Evolutionary conservation across 495 filamentous ascomycete species (phyloP).

Genomic region (Venustampulla echinocandica): DNA sequence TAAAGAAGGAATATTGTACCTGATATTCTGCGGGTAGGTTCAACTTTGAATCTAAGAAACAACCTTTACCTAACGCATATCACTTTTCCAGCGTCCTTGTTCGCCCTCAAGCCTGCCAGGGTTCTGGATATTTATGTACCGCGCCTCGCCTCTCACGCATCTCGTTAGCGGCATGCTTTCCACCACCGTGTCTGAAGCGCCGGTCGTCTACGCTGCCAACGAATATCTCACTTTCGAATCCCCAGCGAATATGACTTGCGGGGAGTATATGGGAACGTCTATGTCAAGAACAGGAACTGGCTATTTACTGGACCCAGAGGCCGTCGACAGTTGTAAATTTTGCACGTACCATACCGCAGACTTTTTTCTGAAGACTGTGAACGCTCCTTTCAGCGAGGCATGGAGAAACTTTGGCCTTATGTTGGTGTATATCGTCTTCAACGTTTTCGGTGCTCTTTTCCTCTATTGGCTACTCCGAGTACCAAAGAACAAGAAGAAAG

Average conservation of each 20-base stretch:
- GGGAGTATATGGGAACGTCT: constrained; percentile 43
- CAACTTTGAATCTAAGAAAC: too few species aligned
- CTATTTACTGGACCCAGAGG: constrained; percentile 40
- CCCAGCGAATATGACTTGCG: constrained; percentile 42
- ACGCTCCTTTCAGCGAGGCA: constrained; percentile 44
- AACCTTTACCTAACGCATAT: too few species aligned
- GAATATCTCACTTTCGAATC: constrained; percentile 50
- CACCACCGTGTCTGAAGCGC: constrained; percentile 34
- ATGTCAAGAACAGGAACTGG: constrained; percentile 35
- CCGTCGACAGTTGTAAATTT: constrained; percentile 45
- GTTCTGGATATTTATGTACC: constrained; percentile 84
- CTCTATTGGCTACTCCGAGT: constrained; percentile 74
- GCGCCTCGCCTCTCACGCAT: constrained; percentile 61
- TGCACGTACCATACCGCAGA: constrained; percentile 54
- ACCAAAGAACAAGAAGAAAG: too few species aligned
- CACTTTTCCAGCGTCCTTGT: constrained; percentile 56
- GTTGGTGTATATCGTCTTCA: constrained; percentile 61
- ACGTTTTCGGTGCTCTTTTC: constrained; percentile 54
- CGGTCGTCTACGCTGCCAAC: constrained; percentile 46
- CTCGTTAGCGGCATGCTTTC: constrained; percentile 39
- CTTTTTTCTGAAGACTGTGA: constrained; percentile 42
- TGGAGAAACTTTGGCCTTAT: constrained; percentile 81
- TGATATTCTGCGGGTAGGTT: too few species aligned
- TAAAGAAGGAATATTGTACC: too few species aligned
- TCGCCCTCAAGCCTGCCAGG: constrained; percentile 46